Evolutionary conservation across 2,329 filamentous ascomycete genomes (phyloP), one percentile per base, ranked within the genome.

Genomic region (Trichophyton verrucosum): DNA sequence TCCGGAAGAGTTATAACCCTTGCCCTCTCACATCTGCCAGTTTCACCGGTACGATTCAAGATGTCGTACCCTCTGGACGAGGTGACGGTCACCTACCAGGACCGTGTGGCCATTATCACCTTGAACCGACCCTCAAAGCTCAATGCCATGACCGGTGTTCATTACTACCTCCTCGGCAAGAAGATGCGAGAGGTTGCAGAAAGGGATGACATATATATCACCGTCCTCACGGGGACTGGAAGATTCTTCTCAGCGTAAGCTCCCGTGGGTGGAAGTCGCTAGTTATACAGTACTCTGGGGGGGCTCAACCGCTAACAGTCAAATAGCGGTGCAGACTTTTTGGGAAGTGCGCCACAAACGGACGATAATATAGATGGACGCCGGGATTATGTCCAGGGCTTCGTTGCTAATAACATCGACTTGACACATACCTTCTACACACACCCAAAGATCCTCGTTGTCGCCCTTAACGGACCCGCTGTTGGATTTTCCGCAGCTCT

Each of bases 371-470:
- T 79, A 61, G 74, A 76, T 62, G 70, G 69, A 15, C 78, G 80
- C 64, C 76, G 77, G n/a, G 78, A 83, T 66, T 86, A 84, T 77
- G 82, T 95, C 40, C 80, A 81, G 58, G 78, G 72, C 70, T 95
- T 97, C 75, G 87, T 89, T 9, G 80, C 86, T 66, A 87, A 88
- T 80, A 97, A 97, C 79, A 82, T 96, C 61, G 88, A 95, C 80
- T 82, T 89, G 68, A 94, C 91, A 1, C 86, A 89, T 68, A 86
- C 90, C 67, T 96, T 97, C 78, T 91, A 94, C 78, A 86, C 85
- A 13, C 94, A 97, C 76, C 89, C 91, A 68, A 96, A 97, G 77
- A 88, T 97, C 75, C 87, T 97, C 24, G 82, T 97, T 63, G 86
- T 86, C 0, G 94, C 89, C 0, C 85, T 97, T 66, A 97, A 97